A percentile compares a stretch with the other conserved stretches of the same genome.
Conservation (phyloP, 2,329 filamentous ascomycete genomes). For the Chaetomium sp. region DNA sequence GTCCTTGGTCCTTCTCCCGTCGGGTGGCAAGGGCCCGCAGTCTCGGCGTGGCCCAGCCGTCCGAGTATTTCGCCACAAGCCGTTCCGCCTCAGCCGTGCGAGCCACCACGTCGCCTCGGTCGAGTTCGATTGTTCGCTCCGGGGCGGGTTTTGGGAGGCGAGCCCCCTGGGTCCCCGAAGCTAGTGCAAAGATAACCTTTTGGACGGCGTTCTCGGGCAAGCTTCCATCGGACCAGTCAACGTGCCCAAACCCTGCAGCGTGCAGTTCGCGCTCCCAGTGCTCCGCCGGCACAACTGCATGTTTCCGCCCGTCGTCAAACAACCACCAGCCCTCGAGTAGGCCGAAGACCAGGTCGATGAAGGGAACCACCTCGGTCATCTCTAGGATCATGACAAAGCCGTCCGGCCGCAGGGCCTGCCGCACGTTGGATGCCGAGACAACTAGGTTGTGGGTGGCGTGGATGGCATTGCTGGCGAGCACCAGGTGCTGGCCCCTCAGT, state of each 20-base stretch:
- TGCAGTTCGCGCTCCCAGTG: slow-evolving; percentile 37
- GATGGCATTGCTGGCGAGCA: slow-evolving; percentile 41
- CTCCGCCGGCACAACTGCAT: slow-evolving; percentile 29
- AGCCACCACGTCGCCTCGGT: not conserved
- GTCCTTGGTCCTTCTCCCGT: not conserved
- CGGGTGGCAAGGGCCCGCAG: not conserved
- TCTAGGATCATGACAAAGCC: slow-evolving; percentile 43
- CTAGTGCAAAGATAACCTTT: slow-evolving; percentile 34
- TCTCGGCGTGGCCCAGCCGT: not conserved
- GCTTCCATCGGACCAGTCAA: slow-evolving; percentile 40
- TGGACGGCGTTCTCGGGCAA: slow-evolving; percentile 37
- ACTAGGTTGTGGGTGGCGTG: slow-evolving; percentile 40
- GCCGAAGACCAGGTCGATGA: slow-evolving; percentile 43
- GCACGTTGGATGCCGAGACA: slow-evolving; percentile 31
- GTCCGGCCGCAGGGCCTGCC: slow-evolving; percentile 36
- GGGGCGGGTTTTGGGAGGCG: not conserved
- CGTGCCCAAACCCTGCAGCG: slow-evolving; percentile 36
- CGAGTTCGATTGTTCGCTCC: not conserved
- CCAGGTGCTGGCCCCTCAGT: slow-evolving; percentile 37
- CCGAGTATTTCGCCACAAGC: not conserved
- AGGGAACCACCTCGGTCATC: slow-evolving; percentile 39
- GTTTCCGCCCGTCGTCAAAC: slow-evolving; percentile 39
- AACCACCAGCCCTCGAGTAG: slow-evolving; percentile 46
- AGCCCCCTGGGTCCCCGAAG: not conserved
- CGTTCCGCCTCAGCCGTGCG: not conserved